A percentile compares a stretch with the other conserved stretches of the same genome.
Conservation (phyloP, 805 yeast genomes). For the Metschnikowia dekortorum region DNA sequence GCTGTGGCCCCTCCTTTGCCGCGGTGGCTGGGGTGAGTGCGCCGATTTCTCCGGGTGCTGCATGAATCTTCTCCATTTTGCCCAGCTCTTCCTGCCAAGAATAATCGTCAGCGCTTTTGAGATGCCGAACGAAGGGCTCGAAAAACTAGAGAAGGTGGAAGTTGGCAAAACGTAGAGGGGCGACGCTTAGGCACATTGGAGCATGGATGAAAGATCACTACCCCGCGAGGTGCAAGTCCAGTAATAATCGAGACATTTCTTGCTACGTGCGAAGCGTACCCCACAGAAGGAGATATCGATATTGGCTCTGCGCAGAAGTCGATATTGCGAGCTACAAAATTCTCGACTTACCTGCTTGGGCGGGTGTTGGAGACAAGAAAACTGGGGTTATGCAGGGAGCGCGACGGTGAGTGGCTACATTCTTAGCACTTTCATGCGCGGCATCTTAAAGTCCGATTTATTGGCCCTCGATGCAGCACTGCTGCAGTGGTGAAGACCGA, state of each 20-base stretch:
- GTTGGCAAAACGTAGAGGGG: not conserved
- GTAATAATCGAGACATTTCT: not conserved
- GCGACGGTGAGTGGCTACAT: not conserved
- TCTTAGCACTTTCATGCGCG: slow-evolving; percentile 3
- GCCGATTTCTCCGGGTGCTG: not conserved
- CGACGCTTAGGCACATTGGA: too few species aligned
- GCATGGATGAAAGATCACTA: too few species aligned
- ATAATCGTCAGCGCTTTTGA: not conserved
- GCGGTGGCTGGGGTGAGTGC: not conserved
- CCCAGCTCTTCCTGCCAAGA: not conserved
- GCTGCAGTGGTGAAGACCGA: slow-evolving; percentile 2
- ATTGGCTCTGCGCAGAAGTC: not conserved
- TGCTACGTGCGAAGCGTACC: not conserved
- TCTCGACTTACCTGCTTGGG: not conserved
- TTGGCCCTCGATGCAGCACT: not conserved
- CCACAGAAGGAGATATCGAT: slow-evolving; percentile 3
- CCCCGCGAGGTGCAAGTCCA: not conserved
- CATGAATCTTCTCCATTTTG: not conserved
- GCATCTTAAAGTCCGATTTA: not conserved
- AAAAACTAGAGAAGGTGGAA: not conserved
- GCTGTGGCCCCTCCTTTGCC: too few species aligned
- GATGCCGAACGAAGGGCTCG: not conserved
- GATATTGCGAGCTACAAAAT: not conserved
- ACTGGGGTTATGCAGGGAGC: not conserved
- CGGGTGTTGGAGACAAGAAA: not conserved